Evolutionary conservation across 371 early-diverging fungal species (phyloP).

Genomic region (Apophysomyces elegans): DNA sequence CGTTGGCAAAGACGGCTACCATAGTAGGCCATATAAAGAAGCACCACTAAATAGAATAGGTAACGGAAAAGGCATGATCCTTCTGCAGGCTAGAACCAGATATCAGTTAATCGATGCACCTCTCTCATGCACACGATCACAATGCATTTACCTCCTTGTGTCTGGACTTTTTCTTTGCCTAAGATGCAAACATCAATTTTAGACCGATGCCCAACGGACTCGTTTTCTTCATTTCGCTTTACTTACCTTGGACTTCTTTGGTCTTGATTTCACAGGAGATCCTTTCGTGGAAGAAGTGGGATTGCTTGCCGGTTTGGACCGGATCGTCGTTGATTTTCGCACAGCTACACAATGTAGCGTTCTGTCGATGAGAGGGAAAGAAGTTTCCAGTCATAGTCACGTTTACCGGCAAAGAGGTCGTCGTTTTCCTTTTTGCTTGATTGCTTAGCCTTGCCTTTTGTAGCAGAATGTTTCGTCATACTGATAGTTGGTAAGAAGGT

Average conservation of each 20-base stretch:
- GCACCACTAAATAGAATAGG: background rate
- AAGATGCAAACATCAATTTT: too few relatives aligned
- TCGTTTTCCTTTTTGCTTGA: constrained; percentile 1
- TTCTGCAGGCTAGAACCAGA: background rate
- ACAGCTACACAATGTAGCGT: background rate
- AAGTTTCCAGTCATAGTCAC: background rate
- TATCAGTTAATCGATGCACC: background rate
- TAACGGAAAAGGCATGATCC: background rate
- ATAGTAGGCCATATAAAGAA: background rate
- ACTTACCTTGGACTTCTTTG: background rate
- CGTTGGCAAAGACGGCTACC: background rate
- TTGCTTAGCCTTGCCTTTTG: constrained; percentile 1
- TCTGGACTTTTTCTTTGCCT: too few relatives aligned
- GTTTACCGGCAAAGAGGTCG: background rate
- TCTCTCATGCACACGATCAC: too few relatives aligned
- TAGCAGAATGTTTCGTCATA: background rate
- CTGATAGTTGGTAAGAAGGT: background rate
- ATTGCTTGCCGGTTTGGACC: background rate
- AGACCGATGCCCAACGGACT: too few relatives aligned
- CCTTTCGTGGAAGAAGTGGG: background rate
- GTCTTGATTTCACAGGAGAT: background rate
- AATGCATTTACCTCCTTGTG: too few relatives aligned
- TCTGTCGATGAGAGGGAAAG: background rate
- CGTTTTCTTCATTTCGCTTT: too few relatives aligned
- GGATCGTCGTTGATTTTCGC: background rate